Evolutionary conservation across 257 asterid genomes (phyloP), one percentile per base, ranked within the genome.

Genomic region (Scutellaria minor): DNA sequence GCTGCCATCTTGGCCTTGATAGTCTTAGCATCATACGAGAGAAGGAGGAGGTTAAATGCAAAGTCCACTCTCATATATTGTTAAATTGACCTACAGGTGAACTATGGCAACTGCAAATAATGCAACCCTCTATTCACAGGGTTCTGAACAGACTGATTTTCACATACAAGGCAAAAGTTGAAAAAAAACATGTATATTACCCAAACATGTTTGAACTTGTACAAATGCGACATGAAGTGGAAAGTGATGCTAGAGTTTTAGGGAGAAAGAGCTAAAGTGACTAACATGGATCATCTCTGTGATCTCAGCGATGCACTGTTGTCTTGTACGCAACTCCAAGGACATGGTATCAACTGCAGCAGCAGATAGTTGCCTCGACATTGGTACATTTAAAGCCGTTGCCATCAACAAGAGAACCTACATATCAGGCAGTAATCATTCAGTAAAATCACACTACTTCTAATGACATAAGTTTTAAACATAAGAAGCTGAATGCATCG

Each of bases 261-360:
- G 7, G 18, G 51, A 60, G 57, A 67, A 63, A 57, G 18, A 55
- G 60, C 57, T 51, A 64, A 64, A 68, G 24, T 45, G 48, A 82
- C 94, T 81, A 68, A 95, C 99, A 79, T 95, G 99, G 78, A 95
- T 95, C 99, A 92, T 92, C 85, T 95, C 99, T 3, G 97, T 92
- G 76, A 95, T 95, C 87, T 89, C 98, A 71, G 97, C 99, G 54
- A 95, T 81, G 72, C 84, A 80, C 64, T 87, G 98, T 75, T 95
- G 98, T 81, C 97, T 92, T 14, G 89, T 61, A 66, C 97, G 98
- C 80, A 95, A 79, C 66, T 95, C 96, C 14, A 56, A 46, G 14
- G 95, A 79, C 73, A 82, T 66, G 44, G 83, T 20, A 63, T 80
- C 78, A 80, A 79, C 78, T n/a, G 79, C 77, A 37, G 77, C 80